A percentile compares a stretch with the other conserved stretches of the same genome.
These are phyloP conservation scores for Dillenia suffruticosa DNA, from an alignment of 164 flowering plant species.

Conservation along the genomic window DNA sequence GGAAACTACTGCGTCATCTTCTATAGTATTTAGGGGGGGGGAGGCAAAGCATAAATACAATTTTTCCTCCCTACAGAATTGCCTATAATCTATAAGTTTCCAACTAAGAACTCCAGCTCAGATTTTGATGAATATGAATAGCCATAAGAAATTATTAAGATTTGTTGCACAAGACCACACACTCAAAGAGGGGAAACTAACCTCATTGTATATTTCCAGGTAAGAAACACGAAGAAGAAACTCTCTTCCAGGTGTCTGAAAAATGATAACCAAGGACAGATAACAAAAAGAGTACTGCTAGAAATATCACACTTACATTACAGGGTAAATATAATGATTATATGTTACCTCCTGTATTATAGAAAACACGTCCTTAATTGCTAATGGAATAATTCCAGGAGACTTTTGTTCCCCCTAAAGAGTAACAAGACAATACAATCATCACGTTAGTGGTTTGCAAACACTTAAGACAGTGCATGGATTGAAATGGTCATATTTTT, in stretches of 20 bases:
- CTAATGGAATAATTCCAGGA: conserved; percentile 79
- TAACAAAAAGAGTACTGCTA: neutral
- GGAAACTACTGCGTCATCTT: too few species aligned
- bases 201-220: conserved; percentile 89
- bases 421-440: neutral
- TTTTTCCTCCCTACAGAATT: too few species aligned
- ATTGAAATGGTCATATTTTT: too few species aligned
- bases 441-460: too few species aligned
- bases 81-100: too few species aligned
- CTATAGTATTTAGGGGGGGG: too few species aligned
- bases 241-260: conserved; percentile 71
- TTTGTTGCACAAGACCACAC: neutral
- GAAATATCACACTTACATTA: neutral
- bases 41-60: too few species aligned
- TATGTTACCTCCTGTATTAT: conserved; percentile 74
- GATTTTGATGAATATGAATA: too few species aligned
- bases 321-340: neutral
- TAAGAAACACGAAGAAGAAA: conserved; percentile 87
- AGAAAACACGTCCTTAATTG: conserved; percentile 79
- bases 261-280: conserved; percentile 11
- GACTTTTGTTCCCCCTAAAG: conserved; percentile 80
- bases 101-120: too few species aligned
- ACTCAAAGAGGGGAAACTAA: conserved; percentile 16
- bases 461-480: too few species aligned
- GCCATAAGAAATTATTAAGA: neutral